Conservation (phyloP, 306 rosid species). For the peach (Prunus persica) region DNA sequence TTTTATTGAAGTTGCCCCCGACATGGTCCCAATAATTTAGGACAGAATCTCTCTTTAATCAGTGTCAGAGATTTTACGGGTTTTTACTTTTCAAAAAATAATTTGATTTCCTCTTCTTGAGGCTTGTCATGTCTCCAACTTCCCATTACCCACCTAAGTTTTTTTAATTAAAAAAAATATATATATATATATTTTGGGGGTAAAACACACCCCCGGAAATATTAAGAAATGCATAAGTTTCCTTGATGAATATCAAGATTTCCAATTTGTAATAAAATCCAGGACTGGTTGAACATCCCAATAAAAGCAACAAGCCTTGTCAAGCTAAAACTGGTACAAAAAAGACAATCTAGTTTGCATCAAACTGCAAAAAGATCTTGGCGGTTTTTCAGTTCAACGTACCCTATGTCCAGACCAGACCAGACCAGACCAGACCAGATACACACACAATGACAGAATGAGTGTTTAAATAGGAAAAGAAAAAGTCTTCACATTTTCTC, state of each 20-base stretch:
- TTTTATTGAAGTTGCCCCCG: neutral
- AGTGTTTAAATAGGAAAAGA: neutral
- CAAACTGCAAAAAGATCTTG: neutral
- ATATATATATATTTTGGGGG: no score
- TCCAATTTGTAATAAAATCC: neutral
- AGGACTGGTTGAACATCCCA: neutral
- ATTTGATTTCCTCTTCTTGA: neutral
- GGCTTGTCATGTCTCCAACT: neutral
- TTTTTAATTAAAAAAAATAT: no score
- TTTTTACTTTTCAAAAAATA: neutral
- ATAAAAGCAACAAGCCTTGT: neutral
- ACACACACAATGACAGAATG: slow-evolving; percentile 2
- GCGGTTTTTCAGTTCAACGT: slow-evolving; percentile 5
- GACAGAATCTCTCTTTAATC: slow-evolving; percentile 2
- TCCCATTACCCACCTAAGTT: neutral
- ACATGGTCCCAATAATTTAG: neutral
- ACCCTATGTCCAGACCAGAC: neutral
- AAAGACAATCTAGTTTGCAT: neutral
- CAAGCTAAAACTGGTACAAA: neutral
- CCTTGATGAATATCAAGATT: neutral
- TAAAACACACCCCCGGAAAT: no score
- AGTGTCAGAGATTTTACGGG: neutral
- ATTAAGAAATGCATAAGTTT: neutral
- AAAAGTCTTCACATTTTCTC: slow-evolving; percentile 5
- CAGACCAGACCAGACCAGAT: neutral